phyloP scores from a whole-genome alignment of 1,139 yeast genomes.

The Diutina siamensis region DNA sequence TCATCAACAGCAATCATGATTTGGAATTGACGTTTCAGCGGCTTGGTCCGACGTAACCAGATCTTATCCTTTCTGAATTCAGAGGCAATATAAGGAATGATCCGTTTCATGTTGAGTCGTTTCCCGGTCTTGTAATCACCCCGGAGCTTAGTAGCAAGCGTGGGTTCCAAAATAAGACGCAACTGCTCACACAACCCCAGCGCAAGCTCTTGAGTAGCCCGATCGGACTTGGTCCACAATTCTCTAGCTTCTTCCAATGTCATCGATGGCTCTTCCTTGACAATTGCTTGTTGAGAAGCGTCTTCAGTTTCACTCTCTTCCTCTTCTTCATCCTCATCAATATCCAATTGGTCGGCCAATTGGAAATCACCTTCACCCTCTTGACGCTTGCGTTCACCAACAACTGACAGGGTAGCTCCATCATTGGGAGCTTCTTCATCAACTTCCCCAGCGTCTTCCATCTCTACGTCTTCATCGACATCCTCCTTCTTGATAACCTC shows the following conservation, averaged over 20 bases:
- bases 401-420: conserved; percentile 1
- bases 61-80: conserved; percentile 96
- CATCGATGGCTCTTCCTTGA: conserved; percentile 28
- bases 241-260: conserved; percentile 57
- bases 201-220: conserved; percentile 76
- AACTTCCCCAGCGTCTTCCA: conserved; percentile 15
- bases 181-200: conserved; percentile 87
- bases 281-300: conserved; percentile 7
- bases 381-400: not conserved
- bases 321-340: conserved; percentile 13
- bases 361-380: not conserved
- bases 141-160: conserved; percentile 80
- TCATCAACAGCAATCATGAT: conserved; percentile 97
- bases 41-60: conserved; percentile 96
- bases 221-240: conserved; percentile 75
- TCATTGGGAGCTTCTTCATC: conserved; percentile 10
- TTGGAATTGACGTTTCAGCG: conserved; percentile 94
- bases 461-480: conserved; percentile 12
- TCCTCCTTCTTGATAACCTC: conserved; percentile 14
- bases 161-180: conserved; percentile 87
- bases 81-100: conserved; percentile 95
- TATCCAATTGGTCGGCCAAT: not conserved
- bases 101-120: conserved; percentile 91
- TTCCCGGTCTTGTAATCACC: conserved; percentile 98
- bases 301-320: conserved; percentile 19